Percentiles rank a stretch among this genome's conserved stretches.
These are phyloP conservation scores for Colletotrichum somersetense DNA, from an alignment of 2,329 filamentous ascomycete genomes.

Conservation along the genomic window DNA sequence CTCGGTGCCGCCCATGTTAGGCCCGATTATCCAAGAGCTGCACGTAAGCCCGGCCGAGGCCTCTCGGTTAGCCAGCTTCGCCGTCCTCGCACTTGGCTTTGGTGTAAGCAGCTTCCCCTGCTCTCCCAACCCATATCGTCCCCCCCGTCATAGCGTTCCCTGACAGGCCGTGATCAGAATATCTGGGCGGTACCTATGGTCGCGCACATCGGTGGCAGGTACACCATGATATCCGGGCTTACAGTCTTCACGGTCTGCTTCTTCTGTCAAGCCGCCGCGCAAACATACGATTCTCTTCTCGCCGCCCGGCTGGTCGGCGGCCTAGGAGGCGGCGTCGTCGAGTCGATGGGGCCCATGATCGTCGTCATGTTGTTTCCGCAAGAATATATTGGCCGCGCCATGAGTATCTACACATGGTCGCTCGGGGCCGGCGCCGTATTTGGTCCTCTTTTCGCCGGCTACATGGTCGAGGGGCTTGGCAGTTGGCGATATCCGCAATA, in stretches of 20 bases:
- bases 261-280: not conserved
- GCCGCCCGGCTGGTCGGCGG: not conserved
- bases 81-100: not conserved
- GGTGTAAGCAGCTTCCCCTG: not conserved
- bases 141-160: not conserved
- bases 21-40: not conserved
- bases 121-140: no score
- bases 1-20: constrained; percentile 16
- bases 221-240: not conserved
- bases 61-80: not conserved
- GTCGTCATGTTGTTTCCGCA: constrained; percentile 10
- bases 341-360: constrained; percentile 6
- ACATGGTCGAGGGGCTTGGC: not conserved
- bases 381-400: not conserved
- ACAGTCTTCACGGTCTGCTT: not conserved
- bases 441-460: not conserved
- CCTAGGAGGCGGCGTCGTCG: not conserved
- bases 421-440: not conserved
- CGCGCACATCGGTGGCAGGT: not conserved
- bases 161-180: not conserved
- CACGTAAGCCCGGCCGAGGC: not conserved
- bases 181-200: not conserved
- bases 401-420: not conserved
- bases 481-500: not conserved
- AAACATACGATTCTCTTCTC: not conserved